These are phyloP conservation scores for Colletotrichum sp. DNA, from an alignment of 2,329 filamentous ascomycete species.

Conservation along the genomic window DNA sequence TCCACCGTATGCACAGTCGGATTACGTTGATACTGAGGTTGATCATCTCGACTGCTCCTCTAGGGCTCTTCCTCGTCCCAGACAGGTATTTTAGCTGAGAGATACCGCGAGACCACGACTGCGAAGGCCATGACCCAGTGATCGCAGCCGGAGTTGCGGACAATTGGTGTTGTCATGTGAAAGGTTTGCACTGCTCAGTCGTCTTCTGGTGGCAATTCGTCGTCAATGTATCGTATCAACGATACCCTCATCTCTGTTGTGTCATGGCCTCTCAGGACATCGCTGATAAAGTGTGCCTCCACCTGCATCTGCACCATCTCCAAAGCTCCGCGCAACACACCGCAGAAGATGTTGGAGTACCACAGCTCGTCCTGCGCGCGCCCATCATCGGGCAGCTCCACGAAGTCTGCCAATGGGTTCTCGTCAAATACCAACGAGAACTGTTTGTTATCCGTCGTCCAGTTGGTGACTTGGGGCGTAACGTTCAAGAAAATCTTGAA, in stretches of 20 bases:
- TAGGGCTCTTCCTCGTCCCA: not conserved
- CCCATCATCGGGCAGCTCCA: constrained; percentile 95
- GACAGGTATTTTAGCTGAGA: not conserved
- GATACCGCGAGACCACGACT: not conserved
- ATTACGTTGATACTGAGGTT: not conserved
- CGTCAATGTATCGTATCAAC: constrained; percentile 92
- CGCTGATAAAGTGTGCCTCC: constrained; percentile 94
- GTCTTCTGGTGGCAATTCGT: constrained; percentile 95
- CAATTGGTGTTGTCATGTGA: not conserved
- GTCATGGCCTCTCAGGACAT: constrained; percentile 90
- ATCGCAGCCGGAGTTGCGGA: not conserved
- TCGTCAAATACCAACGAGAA: constrained; percentile 97
- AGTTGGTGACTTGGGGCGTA: constrained; percentile 90
- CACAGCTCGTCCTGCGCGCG: constrained; percentile 95
- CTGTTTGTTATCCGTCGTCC: constrained; percentile 94
- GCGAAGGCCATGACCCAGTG: not conserved
- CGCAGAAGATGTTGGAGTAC: constrained; percentile 98
- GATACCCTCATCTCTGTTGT: constrained; percentile 97
- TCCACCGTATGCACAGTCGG: not conserved
- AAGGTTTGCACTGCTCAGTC: constrained; percentile 61
- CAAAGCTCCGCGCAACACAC: constrained; percentile 85
- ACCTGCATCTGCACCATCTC: constrained; percentile 99
- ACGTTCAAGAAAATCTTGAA: constrained; percentile 99
- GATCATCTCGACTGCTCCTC: not conserved
- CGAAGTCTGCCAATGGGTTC: constrained; percentile 95